Conservation (phyloP, 2,329 filamentous ascomycete genomes). For the Macrophomina tecta region DNA sequence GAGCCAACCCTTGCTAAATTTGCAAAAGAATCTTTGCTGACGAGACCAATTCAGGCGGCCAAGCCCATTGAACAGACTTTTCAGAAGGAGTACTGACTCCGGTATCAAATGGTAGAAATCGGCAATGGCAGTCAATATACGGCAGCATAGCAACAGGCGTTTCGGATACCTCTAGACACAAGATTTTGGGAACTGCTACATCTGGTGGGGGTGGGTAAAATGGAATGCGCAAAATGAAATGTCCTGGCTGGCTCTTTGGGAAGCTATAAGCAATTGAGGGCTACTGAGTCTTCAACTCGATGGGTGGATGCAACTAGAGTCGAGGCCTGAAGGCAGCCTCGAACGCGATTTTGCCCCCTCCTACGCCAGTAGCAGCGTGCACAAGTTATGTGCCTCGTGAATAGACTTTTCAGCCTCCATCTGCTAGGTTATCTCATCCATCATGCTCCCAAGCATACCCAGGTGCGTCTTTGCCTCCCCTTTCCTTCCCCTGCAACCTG, state of each 20-base stretch:
- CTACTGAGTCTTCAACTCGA: too few relatives aligned
- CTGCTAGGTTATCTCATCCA: too few relatives aligned
- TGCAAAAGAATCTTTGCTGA: not conserved
- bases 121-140: not conserved
- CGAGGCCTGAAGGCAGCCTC: too few relatives aligned
- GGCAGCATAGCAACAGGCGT: constrained; percentile 14
- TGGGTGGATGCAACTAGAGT: too few relatives aligned
- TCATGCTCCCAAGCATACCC: too few relatives aligned
- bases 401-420: too few relatives aligned
- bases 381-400: too few relatives aligned
- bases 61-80: constrained; percentile 88
- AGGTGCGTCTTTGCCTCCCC: too few relatives aligned
- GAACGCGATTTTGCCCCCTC: too few relatives aligned
- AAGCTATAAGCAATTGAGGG: too few relatives aligned
- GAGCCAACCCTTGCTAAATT: constrained; percentile 41
- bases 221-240: not conserved
- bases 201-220: not conserved
- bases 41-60: constrained; percentile 65
- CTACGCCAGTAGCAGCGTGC: too few relatives aligned
- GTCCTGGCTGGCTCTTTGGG: not conserved
- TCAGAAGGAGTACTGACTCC: constrained; percentile 67
- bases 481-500: too few relatives aligned
- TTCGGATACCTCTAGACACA: not conserved
- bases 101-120: not conserved
- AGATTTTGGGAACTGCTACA: not conserved